Base-by-base conservation (phyloP, 768 basidiomycete genomes). In the Boletus sp. region DNA sequence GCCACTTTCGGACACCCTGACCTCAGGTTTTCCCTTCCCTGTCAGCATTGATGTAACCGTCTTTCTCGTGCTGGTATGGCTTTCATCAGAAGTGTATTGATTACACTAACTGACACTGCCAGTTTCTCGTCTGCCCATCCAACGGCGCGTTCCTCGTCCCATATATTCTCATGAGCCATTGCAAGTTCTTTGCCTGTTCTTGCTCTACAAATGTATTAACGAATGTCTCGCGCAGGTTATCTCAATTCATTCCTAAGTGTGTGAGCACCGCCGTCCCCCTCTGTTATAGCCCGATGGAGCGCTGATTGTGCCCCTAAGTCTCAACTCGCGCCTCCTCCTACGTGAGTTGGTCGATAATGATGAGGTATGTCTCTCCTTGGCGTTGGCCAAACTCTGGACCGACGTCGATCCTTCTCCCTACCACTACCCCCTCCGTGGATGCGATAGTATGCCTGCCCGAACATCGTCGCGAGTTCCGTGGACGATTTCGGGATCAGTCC, bases 151-250 rank as follows among this genome's bases (percentile, higher is more conserved):
- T 75, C 44, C 71, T 75, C 36, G 65, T 75, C 10, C 73, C 73
- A 0, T 75, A 75, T 51, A 71, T 75, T 51, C 69, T 75, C 6
- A 73, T 75, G 66, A 75, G 74, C 32, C 73, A 75, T 52, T 75
- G 73, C 71, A 35, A 44, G 74, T 44, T 37, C 7, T 20, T 2
- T 8, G 1, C 28, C 1, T 7, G 6, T 50, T 46, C 33, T 59
- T 17, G 6, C 12, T 4, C 18, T 1, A 2, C 44, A n/a, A 4
- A 30, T 0, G 6, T 39, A 9, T 35, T 7, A 3, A 56, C 14
- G 24, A 40, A 17, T n/a, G 5, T 12, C 17, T 15, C 35, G 11
- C 4, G n/a, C 36, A 75, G 73, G 67, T 57, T 75, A 75, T 63
- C 65, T 75, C 48, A 75, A 74, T 45, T 75, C 74, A 20, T 74